phyloP scores from a whole-genome alignment of 2,329 filamentous ascomycete genomes.

The Chrysosporium queenslandicum region DNA sequence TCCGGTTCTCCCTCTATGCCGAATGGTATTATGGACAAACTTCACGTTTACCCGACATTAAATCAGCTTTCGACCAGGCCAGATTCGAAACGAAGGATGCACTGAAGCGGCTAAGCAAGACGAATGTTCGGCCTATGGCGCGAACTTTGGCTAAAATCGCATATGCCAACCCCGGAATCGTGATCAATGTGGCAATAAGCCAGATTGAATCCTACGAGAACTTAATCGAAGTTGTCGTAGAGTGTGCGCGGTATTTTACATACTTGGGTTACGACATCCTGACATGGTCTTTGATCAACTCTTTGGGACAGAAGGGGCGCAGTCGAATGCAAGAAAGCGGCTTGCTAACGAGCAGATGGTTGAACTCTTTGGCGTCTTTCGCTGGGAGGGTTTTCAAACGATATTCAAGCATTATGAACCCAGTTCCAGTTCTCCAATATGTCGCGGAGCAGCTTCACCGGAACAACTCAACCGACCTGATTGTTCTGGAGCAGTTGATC shows the following conservation, averaged over 20 bases:
- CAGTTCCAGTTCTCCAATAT: conserved; percentile 78
- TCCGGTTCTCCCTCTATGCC: conserved; percentile 78
- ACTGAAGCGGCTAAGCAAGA: conserved; percentile 80
- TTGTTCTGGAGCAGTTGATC: conserved; percentile 83
- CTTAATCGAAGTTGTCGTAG: conserved; percentile 85
- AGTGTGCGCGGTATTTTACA: conserved; percentile 90
- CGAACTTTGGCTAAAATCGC: conserved; percentile 85
- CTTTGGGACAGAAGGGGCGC: conserved; percentile 49
- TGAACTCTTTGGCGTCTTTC: conserved; percentile 82
- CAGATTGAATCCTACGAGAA: conserved; percentile 94
- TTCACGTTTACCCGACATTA: conserved; percentile 67
- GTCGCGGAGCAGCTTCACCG: conserved; percentile 71
- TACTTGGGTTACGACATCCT: conserved; percentile 86
- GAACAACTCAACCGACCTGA: conserved; percentile 80
- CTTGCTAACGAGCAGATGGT: conserved; percentile 78
- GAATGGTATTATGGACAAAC: conserved; percentile 81
- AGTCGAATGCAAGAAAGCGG: conserved; percentile 54
- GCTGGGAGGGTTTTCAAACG: conserved; percentile 81
- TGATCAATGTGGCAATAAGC: conserved; percentile 78
- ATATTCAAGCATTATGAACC: conserved; percentile 66
- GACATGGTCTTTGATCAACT: conserved; percentile 80
- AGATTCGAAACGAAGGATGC: conserved; percentile 70
- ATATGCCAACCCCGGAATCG: conserved; percentile 77
- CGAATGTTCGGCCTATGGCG: conserved; percentile 77
- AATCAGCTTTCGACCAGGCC: conserved; percentile 65